Base-by-base conservation (phyloP, 2,329 filamentous ascomycete species). In the Cladosporium oxysporum region DNA sequence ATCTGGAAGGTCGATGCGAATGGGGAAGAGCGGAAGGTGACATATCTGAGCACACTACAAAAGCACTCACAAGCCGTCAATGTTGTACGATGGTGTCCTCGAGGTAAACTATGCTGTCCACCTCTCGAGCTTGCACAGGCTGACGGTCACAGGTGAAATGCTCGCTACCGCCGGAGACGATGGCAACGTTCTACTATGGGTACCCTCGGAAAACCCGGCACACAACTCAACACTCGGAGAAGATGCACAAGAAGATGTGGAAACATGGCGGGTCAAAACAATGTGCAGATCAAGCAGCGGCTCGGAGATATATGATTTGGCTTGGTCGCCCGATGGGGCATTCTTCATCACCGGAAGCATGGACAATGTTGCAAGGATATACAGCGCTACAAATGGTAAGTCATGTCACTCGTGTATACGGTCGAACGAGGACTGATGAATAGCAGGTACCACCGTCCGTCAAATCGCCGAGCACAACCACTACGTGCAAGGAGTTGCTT, bases 331-430 rank as follows among this genome's bases (percentile, higher is more conserved):
- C n/a, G 95, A 99, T 78, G 93, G 91, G 47, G 83, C 89, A 47
- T 95, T 96, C 81, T 97, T 99, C 82, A 97, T 99, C 73, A 97
- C 96, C 28, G 95, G 95, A 47, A 98, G 95, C 81, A 98, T 99
- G 93, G 95, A 99, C 81, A 99, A 99, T 77, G 90, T 98, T 76
- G 93, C 95, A 66, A 88, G 94, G 67, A 98, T 99, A 73, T 98
- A 97, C 83, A 97, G 96, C 79, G 91, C 93, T 65, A 90, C 91
- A 70, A 95, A 91, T 73, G 94, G 92, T 93, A 83, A 69, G 85
- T 55, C 59, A 23, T 28, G 21, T 6, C 31, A 6, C 37, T 11
- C 16, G n/a, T 10, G 26, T 26, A 23, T 29, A 35, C 11, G 21
- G 10, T n/a, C 18, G 26, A 6, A 12, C 44, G 62, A 14, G 44